Evolutionary conservation across 2,329 filamentous ascomycete genomes (phyloP).

Genomic region (Endoconidiophora polonica): DNA sequence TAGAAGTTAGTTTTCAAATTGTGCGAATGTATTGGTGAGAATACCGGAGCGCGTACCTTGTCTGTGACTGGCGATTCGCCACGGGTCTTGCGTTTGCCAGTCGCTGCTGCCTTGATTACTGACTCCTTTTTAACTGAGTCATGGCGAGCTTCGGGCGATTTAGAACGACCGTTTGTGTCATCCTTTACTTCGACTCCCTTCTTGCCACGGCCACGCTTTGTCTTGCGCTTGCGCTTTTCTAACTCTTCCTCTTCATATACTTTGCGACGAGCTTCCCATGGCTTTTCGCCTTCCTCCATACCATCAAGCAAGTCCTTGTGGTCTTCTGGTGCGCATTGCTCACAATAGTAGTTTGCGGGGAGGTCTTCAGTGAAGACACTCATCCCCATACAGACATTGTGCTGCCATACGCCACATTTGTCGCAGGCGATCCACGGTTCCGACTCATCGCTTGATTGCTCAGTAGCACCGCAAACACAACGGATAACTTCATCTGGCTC

Average conservation of each 20-base stretch:
- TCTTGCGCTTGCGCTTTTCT: constrained; percentile 37
- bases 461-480: constrained; percentile 80
- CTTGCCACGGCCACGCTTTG: constrained; percentile 47
- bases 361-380: constrained; percentile 61
- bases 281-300: constrained; percentile 63
- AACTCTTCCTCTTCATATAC: constrained; percentile 45
- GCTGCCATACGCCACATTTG: constrained; percentile 84
- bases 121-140: constrained; percentile 34
- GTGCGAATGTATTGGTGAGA: not conserved
- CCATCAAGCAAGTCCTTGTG: constrained; percentile 68
- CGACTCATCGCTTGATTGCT: constrained; percentile 69
- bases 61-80: constrained; percentile 39
- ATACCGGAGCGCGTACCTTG: constrained; percentile 26
- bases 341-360: constrained; percentile 79
- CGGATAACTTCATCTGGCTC: constrained; percentile 59
- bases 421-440: constrained; percentile 96
- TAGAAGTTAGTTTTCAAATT: not conserved
- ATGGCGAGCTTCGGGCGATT: constrained; percentile 13
- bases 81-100: constrained; percentile 39
- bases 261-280: constrained; percentile 60
- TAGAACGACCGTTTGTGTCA: constrained; percentile 15
- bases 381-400: constrained; percentile 89
- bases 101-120: constrained; percentile 21
- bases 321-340: constrained; percentile 69
- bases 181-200: constrained; percentile 47